These are phyloP conservation scores for Fusarium lyarnte DNA, from an alignment of 2,329 filamentous ascomycete genomes.

Conservation along the genomic window DNA sequence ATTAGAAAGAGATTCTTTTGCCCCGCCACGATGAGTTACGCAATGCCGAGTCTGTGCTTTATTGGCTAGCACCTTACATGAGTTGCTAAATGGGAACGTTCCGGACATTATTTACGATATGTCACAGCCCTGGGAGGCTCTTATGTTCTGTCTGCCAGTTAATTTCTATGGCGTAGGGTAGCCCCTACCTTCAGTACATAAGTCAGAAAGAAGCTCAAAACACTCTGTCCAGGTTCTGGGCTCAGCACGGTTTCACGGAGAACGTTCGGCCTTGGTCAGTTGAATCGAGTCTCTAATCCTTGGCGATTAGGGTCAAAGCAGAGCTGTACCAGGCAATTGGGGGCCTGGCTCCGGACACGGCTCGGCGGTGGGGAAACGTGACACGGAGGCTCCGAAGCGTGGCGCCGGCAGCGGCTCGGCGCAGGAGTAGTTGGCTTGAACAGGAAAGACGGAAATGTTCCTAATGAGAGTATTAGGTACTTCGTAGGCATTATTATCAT, in stretches of 20 bases:
- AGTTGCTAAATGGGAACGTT: background rate
- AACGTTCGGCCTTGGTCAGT: conserved; percentile 6
- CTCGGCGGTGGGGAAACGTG: conserved; percentile 21
- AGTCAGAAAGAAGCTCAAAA: background rate
- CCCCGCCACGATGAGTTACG: conserved; percentile 25
- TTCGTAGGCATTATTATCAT: background rate
- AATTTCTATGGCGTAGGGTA: background rate
- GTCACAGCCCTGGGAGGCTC: background rate
- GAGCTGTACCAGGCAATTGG: background rate
- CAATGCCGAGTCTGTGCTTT: conserved; percentile 16
- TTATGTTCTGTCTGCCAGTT: background rate
- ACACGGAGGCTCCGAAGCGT: conserved; percentile 29
- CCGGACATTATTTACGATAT: background rate
- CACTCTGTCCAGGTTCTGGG: background rate
- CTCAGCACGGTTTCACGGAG: background rate
- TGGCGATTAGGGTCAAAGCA: conserved; percentile 13
- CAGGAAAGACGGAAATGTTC: background rate
- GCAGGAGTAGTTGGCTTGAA: background rate
- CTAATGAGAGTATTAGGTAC: background rate
- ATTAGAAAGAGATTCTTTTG: background rate
- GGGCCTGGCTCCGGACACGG: conserved; percentile 9
- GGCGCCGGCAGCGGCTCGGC: conserved; percentile 22
- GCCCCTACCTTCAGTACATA: background rate
- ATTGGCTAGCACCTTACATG: background rate
- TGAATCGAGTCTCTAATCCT: conserved; percentile 1